These are phyloP conservation scores for Claviceps lovelessii DNA, from an alignment of 2,329 filamentous ascomycete species.

Conservation along the genomic window DNA sequence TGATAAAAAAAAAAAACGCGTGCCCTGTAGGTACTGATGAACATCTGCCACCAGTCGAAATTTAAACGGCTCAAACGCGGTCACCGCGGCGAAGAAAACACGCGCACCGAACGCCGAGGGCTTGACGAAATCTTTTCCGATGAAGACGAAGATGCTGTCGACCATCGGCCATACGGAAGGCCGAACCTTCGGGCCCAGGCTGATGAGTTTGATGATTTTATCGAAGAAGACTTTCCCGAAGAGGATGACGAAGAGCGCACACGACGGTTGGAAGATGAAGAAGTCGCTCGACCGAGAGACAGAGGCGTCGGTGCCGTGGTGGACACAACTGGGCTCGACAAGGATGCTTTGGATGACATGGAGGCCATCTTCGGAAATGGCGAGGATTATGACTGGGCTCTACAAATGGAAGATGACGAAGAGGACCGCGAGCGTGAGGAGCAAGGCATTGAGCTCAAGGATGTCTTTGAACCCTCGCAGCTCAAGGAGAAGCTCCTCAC, in stretches of 20 bases:
- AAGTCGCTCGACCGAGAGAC: slow-evolving; percentile 69
- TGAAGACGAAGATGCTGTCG: slow-evolving; percentile 64
- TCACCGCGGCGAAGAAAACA: slow-evolving; percentile 59
- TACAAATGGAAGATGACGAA: slow-evolving; percentile 76
- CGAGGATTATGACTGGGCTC: slow-evolving; percentile 87
- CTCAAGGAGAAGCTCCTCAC: slow-evolving; percentile 88
- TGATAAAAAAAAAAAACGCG: no score
- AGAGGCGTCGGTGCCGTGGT: slow-evolving; percentile 55
- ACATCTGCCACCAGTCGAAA: slow-evolving; percentile 47
- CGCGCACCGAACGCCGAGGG: slow-evolving; percentile 50
- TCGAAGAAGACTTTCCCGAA: slow-evolving; percentile 86
- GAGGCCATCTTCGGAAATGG: slow-evolving; percentile 90
- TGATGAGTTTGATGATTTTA: slow-evolving; percentile 89
- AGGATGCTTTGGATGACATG: slow-evolving; percentile 90
- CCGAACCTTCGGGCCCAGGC: slow-evolving; percentile 44
- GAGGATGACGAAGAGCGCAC: slow-evolving; percentile 71
- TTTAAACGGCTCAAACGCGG: slow-evolving; percentile 95
- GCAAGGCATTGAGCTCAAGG: slow-evolving; percentile 80
- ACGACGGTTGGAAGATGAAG: slow-evolving; percentile 67
- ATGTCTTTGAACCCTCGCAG: slow-evolving; percentile 95
- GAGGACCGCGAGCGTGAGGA: slow-evolving; percentile 67
- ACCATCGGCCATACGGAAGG: slow-evolving; percentile 37
- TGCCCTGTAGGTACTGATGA: not conserved
- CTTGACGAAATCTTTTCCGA: slow-evolving; percentile 92
- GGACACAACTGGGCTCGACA: slow-evolving; percentile 74